phyloP scores from a whole-genome alignment of 768 basidiomycete genomes.

The Kwoniella sp. region DNA sequence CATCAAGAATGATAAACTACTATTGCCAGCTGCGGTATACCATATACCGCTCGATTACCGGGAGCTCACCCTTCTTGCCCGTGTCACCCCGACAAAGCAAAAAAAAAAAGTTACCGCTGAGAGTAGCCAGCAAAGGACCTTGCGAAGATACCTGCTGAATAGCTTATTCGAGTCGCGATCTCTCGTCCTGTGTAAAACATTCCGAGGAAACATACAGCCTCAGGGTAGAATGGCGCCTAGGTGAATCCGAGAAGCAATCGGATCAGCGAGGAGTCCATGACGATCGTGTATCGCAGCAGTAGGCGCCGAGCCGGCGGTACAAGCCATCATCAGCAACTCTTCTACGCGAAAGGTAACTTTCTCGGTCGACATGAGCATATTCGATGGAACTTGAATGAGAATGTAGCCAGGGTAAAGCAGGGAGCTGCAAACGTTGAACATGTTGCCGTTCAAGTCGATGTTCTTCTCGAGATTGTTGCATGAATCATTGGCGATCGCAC shows the following conservation, averaged over 20 bases:
- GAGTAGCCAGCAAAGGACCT: conserved; percentile 59
- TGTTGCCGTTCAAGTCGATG: conserved; percentile 37
- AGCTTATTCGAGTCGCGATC: conserved; percentile 64
- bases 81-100: conserved; percentile 68
- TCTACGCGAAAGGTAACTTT: conserved; percentile 25
- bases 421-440: conserved; percentile 44
- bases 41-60: too few species aligned
- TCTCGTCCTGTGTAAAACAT: conserved; percentile 61
- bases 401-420: conserved; percentile 48
- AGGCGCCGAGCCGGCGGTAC: conserved; percentile 56
- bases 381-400: conserved; percentile 41
- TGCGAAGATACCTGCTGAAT: conserved; percentile 25
- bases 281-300: conserved; percentile 61
- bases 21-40: conserved; percentile 74
- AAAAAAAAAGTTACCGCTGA: conserved; percentile 72
- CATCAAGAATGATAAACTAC: conserved; percentile 50
- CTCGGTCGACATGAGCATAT: conserved; percentile 44
- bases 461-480: conserved; percentile 45
- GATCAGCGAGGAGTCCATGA: conserved; percentile 55
- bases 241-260: conserved; percentile 72
- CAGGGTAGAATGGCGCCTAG: conserved; percentile 64
- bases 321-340: conserved; percentile 36
- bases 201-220: conserved; percentile 57
- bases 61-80: conserved; percentile 60
- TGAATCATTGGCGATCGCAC: conserved; percentile 44